These are phyloP conservation scores for Psophocarpus tetragonolobus DNA, from an alignment of 306 rosid species.

Conservation along the genomic window DNA sequence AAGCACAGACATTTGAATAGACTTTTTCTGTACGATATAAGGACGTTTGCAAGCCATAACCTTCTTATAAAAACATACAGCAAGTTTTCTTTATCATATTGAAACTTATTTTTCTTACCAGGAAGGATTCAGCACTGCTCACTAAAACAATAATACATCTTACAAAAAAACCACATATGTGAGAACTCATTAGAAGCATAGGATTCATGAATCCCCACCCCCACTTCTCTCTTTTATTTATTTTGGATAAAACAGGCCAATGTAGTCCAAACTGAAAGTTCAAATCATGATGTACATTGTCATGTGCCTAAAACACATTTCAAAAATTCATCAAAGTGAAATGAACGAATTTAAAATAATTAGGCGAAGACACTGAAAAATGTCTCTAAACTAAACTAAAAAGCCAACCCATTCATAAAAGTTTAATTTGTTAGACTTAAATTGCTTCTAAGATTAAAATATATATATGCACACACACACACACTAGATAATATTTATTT, in stretches of 20 bases:
- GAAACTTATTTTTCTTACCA: neutral
- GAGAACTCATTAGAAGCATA: neutral
- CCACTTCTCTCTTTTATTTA: neutral
- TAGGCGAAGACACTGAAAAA: neutral
- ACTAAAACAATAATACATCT: neutral
- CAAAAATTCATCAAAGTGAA: too few relatives aligned
- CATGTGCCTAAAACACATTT: neutral
- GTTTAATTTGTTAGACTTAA: neutral
- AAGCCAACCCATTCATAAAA: neutral
- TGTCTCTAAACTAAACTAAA: neutral
- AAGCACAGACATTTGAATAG: neutral
- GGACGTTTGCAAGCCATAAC: neutral
- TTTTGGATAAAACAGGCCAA: neutral
- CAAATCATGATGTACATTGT: neutral
- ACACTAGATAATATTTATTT: neutral
- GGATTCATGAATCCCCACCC: neutral
- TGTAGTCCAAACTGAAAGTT: neutral
- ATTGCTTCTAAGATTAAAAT: neutral
- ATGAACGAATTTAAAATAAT: neutral
- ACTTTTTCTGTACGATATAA: neutral
- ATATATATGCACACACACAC: too few relatives aligned
- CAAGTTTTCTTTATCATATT: neutral
- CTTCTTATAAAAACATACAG: neutral
- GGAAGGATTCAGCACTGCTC: neutral
- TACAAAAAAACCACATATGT: neutral